Percentiles rank a stretch among this genome's conserved stretches.
phyloP scores from a whole-genome alignment of 345 rosid genomes.

The Cardamine resedifolia region DNA sequence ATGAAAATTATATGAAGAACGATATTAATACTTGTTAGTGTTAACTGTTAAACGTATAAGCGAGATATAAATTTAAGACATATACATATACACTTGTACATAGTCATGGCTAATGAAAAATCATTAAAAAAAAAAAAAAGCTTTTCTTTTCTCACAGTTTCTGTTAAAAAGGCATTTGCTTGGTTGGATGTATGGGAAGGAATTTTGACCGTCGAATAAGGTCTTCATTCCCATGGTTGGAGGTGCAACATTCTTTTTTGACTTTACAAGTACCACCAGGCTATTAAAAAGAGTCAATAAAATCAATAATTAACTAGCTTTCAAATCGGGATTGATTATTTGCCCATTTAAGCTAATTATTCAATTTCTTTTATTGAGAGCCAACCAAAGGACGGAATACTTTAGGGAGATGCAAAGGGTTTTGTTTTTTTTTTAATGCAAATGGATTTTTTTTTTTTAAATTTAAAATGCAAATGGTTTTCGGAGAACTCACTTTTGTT shows the following conservation, averaged over 20 bases:
- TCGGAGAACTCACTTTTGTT: not conserved
- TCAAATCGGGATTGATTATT: not conserved
- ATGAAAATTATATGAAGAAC: not conserved
- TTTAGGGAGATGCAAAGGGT: not conserved
- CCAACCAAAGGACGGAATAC: slow-evolving; percentile 16
- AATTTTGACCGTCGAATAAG: slow-evolving; percentile 29
- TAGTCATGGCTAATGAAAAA: not conserved
- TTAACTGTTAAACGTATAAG: not conserved
- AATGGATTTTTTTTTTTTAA: too few relatives aligned
- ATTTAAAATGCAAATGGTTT: slow-evolving; percentile 8
- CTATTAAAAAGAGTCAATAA: not conserved
- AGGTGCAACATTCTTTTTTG: slow-evolving; percentile 9
- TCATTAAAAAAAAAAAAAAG: too few relatives aligned
- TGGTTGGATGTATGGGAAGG: slow-evolving; percentile 9
- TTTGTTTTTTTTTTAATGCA: not conserved
- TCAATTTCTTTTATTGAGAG: not conserved
- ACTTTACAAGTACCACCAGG: slow-evolving; percentile 17
- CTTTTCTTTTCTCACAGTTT: not conserved
- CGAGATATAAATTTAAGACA: not conserved
- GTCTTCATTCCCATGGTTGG: slow-evolving; percentile 2
- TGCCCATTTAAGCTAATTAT: not conserved
- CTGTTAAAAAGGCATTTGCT: not conserved
- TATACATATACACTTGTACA: not conserved
- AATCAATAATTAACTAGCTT: slow-evolving; percentile 8
- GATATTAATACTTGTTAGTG: not conserved